These are phyloP conservation scores for Pseudogymnoascus sp. DNA, from an alignment of 2,329 filamentous ascomycete genomes.

Conservation along the genomic window DNA sequence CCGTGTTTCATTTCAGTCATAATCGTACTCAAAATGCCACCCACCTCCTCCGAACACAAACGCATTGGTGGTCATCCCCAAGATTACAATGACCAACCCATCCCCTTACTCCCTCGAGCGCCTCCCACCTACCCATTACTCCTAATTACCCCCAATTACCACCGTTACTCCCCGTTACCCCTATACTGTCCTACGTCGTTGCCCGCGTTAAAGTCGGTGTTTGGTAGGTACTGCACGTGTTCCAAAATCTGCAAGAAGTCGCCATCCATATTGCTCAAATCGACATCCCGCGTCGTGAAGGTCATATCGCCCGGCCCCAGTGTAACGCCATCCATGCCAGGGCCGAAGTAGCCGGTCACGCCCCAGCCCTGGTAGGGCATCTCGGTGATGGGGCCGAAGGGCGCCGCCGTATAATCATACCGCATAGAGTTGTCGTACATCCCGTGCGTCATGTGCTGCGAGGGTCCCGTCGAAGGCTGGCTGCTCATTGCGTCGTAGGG, in stretches of 20 bases:
- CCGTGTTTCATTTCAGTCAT: constrained; percentile 6
- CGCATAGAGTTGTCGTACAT: neutral
- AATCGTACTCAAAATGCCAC: neutral
- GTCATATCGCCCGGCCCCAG: constrained; percentile 1
- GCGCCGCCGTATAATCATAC: neutral
- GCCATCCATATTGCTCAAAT: neutral
- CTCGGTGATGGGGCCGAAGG: neutral
- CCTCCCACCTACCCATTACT: neutral
- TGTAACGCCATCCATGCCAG: neutral
- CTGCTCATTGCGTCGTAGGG: neutral
- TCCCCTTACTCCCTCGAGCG: neutral
- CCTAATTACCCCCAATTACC: neutral
- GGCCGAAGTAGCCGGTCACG: neutral
- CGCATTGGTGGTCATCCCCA: neutral
- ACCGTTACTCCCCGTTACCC: neutral
- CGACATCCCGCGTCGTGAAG: constrained; percentile 1
- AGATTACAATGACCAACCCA: neutral
- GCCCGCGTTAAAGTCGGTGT: neutral
- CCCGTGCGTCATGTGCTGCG: neutral
- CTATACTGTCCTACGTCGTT: neutral
- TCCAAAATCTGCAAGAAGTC: neutral
- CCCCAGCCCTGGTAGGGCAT: constrained; percentile 1
- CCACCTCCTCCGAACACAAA: neutral
- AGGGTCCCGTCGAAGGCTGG: neutral
- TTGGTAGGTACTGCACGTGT: neutral